These are phyloP conservation scores for Aureobasidium sp. DNA, from an alignment of 2,329 filamentous ascomycete species.

Conservation along the genomic window DNA sequence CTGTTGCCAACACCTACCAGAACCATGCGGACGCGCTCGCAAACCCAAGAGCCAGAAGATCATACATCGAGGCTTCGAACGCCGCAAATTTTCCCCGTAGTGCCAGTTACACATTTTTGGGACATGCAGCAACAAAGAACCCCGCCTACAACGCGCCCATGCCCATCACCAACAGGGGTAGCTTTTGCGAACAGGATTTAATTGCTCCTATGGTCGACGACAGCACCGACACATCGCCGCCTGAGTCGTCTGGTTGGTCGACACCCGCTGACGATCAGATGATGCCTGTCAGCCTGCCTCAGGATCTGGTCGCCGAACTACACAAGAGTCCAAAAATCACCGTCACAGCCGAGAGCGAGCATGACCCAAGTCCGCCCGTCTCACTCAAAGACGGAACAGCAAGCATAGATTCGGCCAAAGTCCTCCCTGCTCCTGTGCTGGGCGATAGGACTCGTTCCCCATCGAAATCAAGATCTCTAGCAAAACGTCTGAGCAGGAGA, in stretches of 20 bases:
- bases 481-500: conserved; percentile 10
- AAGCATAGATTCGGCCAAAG: conserved; percentile 10
- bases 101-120: conserved; percentile 51
- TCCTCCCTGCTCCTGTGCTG: neutral
- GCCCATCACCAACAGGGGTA: conserved; percentile 37
- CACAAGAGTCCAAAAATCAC: conserved; percentile 24
- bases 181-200: conserved; percentile 41
- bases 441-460: neutral
- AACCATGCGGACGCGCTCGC: neutral
- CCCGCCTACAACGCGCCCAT: conserved; percentile 16
- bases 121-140: conserved; percentile 25
- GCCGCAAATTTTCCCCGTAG: conserved; percentile 38
- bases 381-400: conserved; percentile 11
- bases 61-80: neutral
- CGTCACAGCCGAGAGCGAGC: conserved; percentile 10
- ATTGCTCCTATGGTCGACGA: conserved; percentile 22
- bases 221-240: conserved; percentile 24
- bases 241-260: conserved; percentile 35
- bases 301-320: conserved; percentile 23
- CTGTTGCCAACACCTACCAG: neutral
- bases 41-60: neutral
- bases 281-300: conserved; percentile 21
- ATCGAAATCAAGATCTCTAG: conserved; percentile 8
- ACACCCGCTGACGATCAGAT: conserved; percentile 31
- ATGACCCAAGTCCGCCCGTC: conserved; percentile 14